Conservation (phyloP, 1,284 basidiomycete species). For the Trichosporon sp. region DNA sequence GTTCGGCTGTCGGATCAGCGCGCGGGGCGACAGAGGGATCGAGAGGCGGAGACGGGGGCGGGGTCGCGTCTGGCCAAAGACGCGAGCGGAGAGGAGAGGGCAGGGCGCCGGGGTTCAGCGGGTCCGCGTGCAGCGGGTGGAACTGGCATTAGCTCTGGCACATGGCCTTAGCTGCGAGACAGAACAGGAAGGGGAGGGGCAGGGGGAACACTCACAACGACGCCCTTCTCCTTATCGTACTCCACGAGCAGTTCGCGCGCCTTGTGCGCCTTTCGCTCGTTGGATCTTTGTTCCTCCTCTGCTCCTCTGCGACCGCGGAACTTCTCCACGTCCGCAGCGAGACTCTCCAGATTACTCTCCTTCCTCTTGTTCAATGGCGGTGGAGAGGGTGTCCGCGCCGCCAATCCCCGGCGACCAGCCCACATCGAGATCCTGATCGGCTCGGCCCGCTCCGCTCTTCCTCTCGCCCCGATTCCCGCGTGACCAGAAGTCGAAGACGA, state of each 20-base stretch:
- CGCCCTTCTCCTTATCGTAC: constrained; percentile 44
- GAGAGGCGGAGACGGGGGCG: constrained; percentile 13
- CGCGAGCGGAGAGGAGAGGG: constrained; percentile 46
- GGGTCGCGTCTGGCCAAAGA: constrained; percentile 45
- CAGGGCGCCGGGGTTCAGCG: constrained; percentile 45
- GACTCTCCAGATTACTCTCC: constrained; percentile 36
- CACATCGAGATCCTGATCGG: constrained; percentile 55
- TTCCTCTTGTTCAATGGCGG: constrained; percentile 38
- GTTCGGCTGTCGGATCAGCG: constrained; percentile 34
- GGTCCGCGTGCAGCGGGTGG: constrained; percentile 53
- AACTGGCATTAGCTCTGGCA: constrained; percentile 41
- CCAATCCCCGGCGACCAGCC: constrained; percentile 46
- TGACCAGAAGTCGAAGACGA: constrained; percentile 1
- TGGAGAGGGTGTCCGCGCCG: constrained; percentile 46
- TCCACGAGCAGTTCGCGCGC: constrained; percentile 47
- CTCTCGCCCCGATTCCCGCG: constrained; percentile 15
- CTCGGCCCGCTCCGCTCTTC: constrained; percentile 35
- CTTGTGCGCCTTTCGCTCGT: constrained; percentile 43
- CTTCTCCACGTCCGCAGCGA: constrained; percentile 44
- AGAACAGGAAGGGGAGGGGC: too few relatives aligned
- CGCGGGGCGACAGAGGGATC: constrained; percentile 7
- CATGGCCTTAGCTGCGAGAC: too few relatives aligned
- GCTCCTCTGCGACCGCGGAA: constrained; percentile 45
- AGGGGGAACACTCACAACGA: constrained; percentile 41
- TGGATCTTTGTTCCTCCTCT: constrained; percentile 42